Evolutionary conservation across 2,329 filamentous ascomycete species (phyloP), one percentile per base, ranked within the genome.

Genomic region (Lecanicillium sp.): DNA sequence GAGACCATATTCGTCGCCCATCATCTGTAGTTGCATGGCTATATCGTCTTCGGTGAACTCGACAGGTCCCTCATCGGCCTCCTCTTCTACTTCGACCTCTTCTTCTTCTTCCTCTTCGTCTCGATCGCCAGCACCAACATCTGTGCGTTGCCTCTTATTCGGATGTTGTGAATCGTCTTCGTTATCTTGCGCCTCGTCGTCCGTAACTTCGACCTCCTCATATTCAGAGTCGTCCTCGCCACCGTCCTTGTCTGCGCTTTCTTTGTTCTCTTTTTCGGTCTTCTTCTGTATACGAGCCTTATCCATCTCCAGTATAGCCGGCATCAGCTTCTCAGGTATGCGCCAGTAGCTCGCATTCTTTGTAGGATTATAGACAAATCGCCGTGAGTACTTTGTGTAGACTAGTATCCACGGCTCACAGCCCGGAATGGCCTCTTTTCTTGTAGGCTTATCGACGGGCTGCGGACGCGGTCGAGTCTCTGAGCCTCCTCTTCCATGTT

Each of bases 1-100:
- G 20, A 89, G 68, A 1, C 79, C 85, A 49, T 89, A 88, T n/a
- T 86, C 81, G 48, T 84, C 75, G 38, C 84, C 87, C 85, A 95
- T 94, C 18, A 85, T 81, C 38, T 85, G 85, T 11, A 98, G 70
- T 54, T 98, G 92, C 55, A 82, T 89, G 27, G 86, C 89, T 50
- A 98, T 94, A 53, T 98, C 92, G 38, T 89, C 90, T 58, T 96
- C 92, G 40, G 84, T 85, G 52, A 95, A 94, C 51, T 95, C 90
- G 7, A 92, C 63, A 1, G 75, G 70, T 1, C 58, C 62, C 2
- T 64, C 43, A 67, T 71, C 32, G 67, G 48, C 56, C 58, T 45
- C 65, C 65, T n/a, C 80, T 75, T 65, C 44, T 67, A 71, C 30
- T 67, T 48, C 57, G 58, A 44, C 65, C 63, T 14, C 80, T 75